Evolutionary conservation across 2,329 filamentous ascomycete genomes (phyloP).

Genomic region (Periconia sp.): DNA sequence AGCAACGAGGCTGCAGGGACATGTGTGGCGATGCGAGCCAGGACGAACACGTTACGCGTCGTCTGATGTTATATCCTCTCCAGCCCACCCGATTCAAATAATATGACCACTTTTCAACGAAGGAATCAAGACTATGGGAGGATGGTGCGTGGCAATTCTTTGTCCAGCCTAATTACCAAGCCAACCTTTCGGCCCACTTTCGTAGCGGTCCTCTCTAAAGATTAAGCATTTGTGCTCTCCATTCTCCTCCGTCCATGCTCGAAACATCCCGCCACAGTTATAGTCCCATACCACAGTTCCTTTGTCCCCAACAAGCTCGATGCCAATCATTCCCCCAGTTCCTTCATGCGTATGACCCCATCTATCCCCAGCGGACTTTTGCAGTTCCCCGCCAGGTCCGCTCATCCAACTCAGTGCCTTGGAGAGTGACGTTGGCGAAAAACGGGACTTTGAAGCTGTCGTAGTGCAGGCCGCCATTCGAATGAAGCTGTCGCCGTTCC

Average conservation of each 20-base stretch:
- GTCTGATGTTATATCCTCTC: no score
- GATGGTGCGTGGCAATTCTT: no score
- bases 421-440: conserved; percentile 59
- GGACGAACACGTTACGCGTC: no score
- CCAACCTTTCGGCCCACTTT: conserved; percentile 25
- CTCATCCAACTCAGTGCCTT: conserved; percentile 69
- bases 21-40: no score
- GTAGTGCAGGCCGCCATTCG: conserved; percentile 74
- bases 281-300: conserved; percentile 73
- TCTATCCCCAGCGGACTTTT: conserved; percentile 73
- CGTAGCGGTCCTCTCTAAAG: conserved; percentile 56
- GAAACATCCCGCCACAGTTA: conserved; percentile 88
- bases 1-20: no score
- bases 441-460: conserved; percentile 74
- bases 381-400: conserved; percentile 74
- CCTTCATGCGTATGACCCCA: conserved; percentile 80
- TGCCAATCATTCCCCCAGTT: conserved; percentile 84
- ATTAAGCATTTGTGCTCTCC: conserved; percentile 65
- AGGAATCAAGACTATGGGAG: no score
- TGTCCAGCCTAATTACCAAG: no score
- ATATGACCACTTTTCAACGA: no score
- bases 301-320: conserved; percentile 64
- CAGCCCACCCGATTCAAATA: no score
- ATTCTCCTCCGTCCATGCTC: conserved; percentile 73
- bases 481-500: conserved; percentile 88